Conservation (phyloP, 208 protist species). For the Crithidia thermophila region DNA sequence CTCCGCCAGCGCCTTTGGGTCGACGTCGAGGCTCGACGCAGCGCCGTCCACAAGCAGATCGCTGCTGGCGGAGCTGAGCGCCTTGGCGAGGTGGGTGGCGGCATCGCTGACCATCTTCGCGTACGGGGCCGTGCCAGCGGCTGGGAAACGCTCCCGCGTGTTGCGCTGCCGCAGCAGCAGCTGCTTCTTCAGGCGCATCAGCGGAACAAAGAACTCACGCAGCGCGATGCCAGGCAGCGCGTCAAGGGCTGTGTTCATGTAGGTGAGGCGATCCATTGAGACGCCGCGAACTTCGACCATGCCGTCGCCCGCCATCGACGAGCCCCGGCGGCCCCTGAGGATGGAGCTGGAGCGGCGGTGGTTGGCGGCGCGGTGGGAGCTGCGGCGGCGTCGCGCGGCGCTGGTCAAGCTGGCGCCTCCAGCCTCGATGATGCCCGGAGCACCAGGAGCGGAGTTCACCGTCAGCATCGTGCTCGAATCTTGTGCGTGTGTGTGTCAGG, state of each 20-base stretch:
- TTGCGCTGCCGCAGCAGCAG: constrained; percentile 41
- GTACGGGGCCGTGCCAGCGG: constrained; percentile 19
- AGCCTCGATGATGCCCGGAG: constrained; percentile 13
- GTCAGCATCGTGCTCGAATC: too few species aligned
- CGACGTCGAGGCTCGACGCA: constrained; percentile 42
- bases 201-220: constrained; percentile 69
- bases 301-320: background rate
- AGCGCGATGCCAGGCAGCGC: constrained; percentile 67
- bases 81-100: constrained; percentile 46
- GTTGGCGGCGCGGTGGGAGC: constrained; percentile 3
- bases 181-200: constrained; percentile 63
- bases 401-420: background rate
- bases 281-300: constrained; percentile 32
- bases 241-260: constrained; percentile 81
- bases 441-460: background rate
- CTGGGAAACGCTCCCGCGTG: constrained; percentile 36
- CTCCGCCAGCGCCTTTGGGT: constrained; percentile 50
- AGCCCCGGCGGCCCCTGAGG: background rate
- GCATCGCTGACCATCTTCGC: constrained; percentile 45
- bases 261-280: constrained; percentile 69
- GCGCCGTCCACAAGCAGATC: constrained; percentile 48
- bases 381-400: constrained; percentile 18
- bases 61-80: constrained; percentile 44
- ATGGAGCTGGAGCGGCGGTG: constrained; percentile 13
- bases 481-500: too few species aligned